These are phyloP conservation scores for Fusarium pseudoanthophilum DNA, from an alignment of 2,329 filamentous ascomycete species.

Conservation along the genomic window DNA sequence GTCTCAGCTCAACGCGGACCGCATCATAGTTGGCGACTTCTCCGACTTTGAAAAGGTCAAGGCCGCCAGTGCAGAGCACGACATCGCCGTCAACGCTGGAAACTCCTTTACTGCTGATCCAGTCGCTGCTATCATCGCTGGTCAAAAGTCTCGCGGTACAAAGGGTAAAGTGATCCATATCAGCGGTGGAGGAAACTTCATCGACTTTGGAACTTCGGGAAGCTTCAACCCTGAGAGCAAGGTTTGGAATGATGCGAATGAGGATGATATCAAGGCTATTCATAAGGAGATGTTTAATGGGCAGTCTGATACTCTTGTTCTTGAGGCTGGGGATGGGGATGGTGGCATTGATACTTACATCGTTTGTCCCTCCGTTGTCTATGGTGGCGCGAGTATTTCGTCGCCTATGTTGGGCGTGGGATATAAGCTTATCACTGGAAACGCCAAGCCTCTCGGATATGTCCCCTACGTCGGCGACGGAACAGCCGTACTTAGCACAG, in stretches of 20 bases:
- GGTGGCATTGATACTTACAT: not conserved
- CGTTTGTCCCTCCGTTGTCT: not conserved
- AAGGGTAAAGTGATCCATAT: slow-evolving; percentile 1
- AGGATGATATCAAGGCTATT: slow-evolving; percentile 7
- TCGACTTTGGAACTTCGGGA: slow-evolving; percentile 12
- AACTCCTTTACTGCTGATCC: slow-evolving; percentile 1
- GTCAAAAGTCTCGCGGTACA: not conserved
- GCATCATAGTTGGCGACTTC: not conserved
- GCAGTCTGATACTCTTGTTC: not conserved
- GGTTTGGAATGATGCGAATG: slow-evolving; percentile 13
- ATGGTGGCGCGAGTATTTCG: not conserved
- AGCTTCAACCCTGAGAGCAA: slow-evolving; percentile 4
- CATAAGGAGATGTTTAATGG: slow-evolving; percentile 24
- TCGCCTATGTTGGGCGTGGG: not conserved
- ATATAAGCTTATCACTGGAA: not conserved
- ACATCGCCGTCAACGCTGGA: slow-evolving; percentile 8
- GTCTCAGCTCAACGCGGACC: not conserved
- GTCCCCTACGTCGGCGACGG: slow-evolving; percentile 10
- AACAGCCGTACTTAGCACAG: slow-evolving; percentile 2
- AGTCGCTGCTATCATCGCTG: slow-evolving; percentile 3
- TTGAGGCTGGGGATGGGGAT: slow-evolving; percentile 3
- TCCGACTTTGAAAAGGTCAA: slow-evolving; percentile 8
- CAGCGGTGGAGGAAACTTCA: slow-evolving; percentile 9
- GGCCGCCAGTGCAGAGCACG: not conserved
- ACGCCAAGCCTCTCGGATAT: slow-evolving; percentile 1